Percentiles rank a stretch among this genome's conserved stretches.
phyloP scores from a whole-genome alignment of 2,329 filamentous ascomycete species.

The Neonectria punicea region DNA sequence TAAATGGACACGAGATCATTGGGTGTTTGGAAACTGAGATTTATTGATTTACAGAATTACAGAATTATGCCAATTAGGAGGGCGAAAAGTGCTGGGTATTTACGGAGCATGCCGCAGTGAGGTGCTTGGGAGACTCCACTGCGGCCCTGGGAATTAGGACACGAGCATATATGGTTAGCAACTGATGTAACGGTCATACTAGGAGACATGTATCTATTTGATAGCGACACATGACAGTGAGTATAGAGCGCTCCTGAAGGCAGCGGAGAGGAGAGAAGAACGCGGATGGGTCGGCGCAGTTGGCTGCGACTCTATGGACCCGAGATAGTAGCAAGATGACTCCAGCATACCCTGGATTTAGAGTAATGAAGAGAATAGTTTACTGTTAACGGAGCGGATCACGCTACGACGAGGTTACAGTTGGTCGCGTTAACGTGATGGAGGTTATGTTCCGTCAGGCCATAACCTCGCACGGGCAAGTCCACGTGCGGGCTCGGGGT shows the following conservation, averaged over 20 bases:
- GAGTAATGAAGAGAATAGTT: background rate
- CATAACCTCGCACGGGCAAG: background rate
- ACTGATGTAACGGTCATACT: background rate
- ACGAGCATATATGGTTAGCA: background rate
- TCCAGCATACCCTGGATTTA: background rate
- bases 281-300: too few species aligned
- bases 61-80: background rate
- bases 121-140: background rate
- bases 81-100: background rate
- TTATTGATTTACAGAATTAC: slow-evolving; percentile 3
- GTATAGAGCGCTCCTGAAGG: background rate
- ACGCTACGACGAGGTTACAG: background rate
- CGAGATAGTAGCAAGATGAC: background rate
- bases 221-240: background rate
- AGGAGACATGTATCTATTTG: background rate
- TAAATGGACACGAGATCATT: slow-evolving; percentile 5
- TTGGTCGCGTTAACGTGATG: background rate
- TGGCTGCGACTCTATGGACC: background rate
- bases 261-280: background rate
- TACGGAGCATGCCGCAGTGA: background rate
- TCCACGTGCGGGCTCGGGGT: background rate
- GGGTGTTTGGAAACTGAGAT: slow-evolving; percentile 9
- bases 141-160: background rate
- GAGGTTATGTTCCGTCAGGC: background rate
- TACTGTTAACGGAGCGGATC: too few species aligned